Percentiles rank a stretch among this genome's conserved stretches.
These are phyloP conservation scores for Kodamaea kaohsiungensis DNA, from an alignment of 805 yeast genomes.

Conservation along the genomic window DNA sequence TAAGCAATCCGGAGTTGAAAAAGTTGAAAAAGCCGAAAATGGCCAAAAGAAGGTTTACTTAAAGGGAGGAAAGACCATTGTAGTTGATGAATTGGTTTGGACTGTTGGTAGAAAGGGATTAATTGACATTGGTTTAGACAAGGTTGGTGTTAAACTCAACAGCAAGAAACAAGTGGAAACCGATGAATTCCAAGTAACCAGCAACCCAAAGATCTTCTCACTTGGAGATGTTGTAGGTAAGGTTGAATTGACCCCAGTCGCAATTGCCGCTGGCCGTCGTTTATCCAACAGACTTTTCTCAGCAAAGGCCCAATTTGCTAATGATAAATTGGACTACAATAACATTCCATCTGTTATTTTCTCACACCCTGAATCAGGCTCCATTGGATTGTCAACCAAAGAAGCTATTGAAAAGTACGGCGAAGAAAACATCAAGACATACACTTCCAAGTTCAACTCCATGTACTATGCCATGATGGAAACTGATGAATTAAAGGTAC, in stretches of 20 bases:
- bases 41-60: conserved; percentile 39
- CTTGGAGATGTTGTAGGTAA: conserved; percentile 94
- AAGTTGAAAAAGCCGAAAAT: conserved; percentile 34
- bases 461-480: conserved; percentile 90
- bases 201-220: conserved; percentile 70
- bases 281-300: conserved; percentile 84
- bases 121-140: conserved; percentile 71
- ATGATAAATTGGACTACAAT: conserved; percentile 79
- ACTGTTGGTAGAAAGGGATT: conserved; percentile 88
- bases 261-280: conserved; percentile 97
- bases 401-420: conserved; percentile 82
- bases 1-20: conserved; percentile 52
- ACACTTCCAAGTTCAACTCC: conserved; percentile 79
- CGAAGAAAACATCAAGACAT: conserved; percentile 73
- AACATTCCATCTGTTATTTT: conserved; percentile 96
- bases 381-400: conserved; percentile 82
- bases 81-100: conserved; percentile 86
- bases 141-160: conserved; percentile 68
- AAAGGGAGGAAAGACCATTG: conserved; percentile 38
- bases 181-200: conserved; percentile 87
- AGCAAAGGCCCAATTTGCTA: conserved; percentile 68
- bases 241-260: conserved; percentile 95
- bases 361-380: conserved; percentile 97
- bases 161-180: conserved; percentile 64
- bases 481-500: conserved; percentile 65